Evolutionary conservation across 257 asterid genomes (phyloP), one percentile per base, ranked within the genome.

Genomic region (Solanum chiquidenum): DNA sequence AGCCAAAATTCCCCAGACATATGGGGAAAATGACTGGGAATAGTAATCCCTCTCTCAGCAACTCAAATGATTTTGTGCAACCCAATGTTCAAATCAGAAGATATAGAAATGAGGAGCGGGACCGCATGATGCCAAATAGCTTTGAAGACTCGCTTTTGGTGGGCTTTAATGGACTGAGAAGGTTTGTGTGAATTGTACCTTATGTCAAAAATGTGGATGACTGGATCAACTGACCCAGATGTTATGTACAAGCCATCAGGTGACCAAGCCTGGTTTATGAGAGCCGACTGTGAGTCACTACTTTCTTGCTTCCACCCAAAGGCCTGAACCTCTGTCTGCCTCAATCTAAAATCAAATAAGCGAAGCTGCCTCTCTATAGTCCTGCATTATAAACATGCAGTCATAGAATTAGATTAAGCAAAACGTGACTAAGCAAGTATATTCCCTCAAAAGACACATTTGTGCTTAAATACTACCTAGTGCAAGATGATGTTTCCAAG

Each of bases 281-380:
- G 96, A 40, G 99, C 98, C 4, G 99, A 97, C 52, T 97, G 99
- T 23, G 98, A 90, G 12, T 94, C 99, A 29, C 96, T 95, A 82
- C 94, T 92, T 90, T 95, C 97, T 90, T 97, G 99, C 90, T 94
- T 94, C 95, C 97, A 97, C n/a, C 99, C 99, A 38, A 95, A 93
- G 9, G 97, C 91, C 60, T 93, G 98, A 87, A 97, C 83, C 92
- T 92, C 98, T 83, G 90, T 83, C 72, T 88, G 92, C 92, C 97
- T 94, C 89, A 89, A 23, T 90, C 98, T 87, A 12, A 95, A 87
- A 89, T 97, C 99, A 77, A 88, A 95, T 85, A 97, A 90, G 42
- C 94, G 93, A 73, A 97, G 93, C 92, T 97, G 99, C 75, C 91
- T 89, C 87, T 92, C 97, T 33, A 95, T 96, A 6, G 95, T 91